A percentile compares a stretch with the other conserved stretches of the same genome.
These are phyloP conservation scores for Syncephalastrum racemosum DNA, from an alignment of 371 early-diverging fungal genomes.

Conservation along the genomic window DNA sequence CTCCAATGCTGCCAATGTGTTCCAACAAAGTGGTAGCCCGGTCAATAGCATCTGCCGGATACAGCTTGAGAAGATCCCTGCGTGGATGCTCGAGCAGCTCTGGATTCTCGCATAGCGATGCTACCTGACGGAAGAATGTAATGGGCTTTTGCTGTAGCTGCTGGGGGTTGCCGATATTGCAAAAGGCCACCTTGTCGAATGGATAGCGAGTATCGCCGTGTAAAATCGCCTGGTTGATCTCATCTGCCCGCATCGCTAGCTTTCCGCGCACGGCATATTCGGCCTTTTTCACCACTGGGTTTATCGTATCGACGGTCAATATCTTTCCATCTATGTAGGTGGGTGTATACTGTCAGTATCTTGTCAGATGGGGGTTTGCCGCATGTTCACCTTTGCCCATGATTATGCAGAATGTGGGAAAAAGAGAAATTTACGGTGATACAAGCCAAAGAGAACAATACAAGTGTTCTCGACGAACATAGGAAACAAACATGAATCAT, in stretches of 20 bases:
- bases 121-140: slow-evolving; percentile 90
- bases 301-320: slow-evolving; percentile 62
- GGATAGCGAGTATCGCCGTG: neutral
- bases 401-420: too few relatives aligned
- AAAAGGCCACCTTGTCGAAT: slow-evolving; percentile 74
- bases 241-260: slow-evolving; percentile 92
- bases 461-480: too few relatives aligned
- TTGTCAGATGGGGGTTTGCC: too few relatives aligned
- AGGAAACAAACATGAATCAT: too few relatives aligned
- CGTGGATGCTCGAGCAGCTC: slow-evolving; percentile 63
- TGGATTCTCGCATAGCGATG: slow-evolving; percentile 68
- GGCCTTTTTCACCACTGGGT: slow-evolving; percentile 70
- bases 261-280: slow-evolving; percentile 98
- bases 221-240: slow-evolving; percentile 7
- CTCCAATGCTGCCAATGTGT: slow-evolving; percentile 74
- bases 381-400: too few relatives aligned
- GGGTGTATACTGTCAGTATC: too few relatives aligned
- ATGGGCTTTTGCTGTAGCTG: slow-evolving; percentile 89
- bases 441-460: too few relatives aligned
- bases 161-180: slow-evolving; percentile 98
- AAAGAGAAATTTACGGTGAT: too few relatives aligned
- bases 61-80: slow-evolving; percentile 56
- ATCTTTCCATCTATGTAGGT: slow-evolving; percentile 20
- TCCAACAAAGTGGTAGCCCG: slow-evolving; percentile 70
- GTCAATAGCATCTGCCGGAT: slow-evolving; percentile 77